Evolutionary conservation across 2,329 filamentous ascomycete genomes (phyloP), one percentile per base, ranked within the genome.

Genomic region (Arthrobotrys sphaeroides): DNA sequence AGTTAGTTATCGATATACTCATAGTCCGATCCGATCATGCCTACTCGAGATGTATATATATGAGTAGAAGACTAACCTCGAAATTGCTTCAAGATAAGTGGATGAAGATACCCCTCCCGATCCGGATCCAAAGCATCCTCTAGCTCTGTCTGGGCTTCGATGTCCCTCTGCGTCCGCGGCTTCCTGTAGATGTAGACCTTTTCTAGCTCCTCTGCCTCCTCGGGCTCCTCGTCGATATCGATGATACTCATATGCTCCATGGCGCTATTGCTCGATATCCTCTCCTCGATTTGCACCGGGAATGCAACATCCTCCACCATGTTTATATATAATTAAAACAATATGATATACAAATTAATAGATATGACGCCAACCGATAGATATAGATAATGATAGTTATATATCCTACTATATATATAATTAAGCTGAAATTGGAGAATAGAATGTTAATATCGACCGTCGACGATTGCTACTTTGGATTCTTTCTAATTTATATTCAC

Each of bases 121-220:
- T 38, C 3, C 18, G 31, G 51, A 31, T 55, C 51, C 10, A 55
- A 24, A 6, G 51, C 51, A n/a, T 55, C 51, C 9, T 38, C 31
- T 9, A 55, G 9, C 3, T 38, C 28, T 33, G 5, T 24, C 4
- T 9, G 47, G 4, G 10, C n/a, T 55, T 24, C 3, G 2, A n/a
- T 38, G 7, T n/a, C 18, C 38, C 51, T 36, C 16, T 22, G 16
- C n/a, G 51, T 55, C 12, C 18, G 51, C 16, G 51, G 51, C 31
- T 55, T 55, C 24, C 26, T 36, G 31, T 55, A 55, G 10, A 55
- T 24, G n/a, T 55, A 55, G 22, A 55, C 31, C 10, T 36, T 55
- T 16, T 55, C 51, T 6, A 10, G 13, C n/a, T 55, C 31, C 13
- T 18, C 13, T 3, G 31, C 18, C 10, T 36, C 51, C 10, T 38